Evolutionary conservation across 2,329 filamentous ascomycete species (phyloP).

Genomic region (Myrmaecium sp.): DNA sequence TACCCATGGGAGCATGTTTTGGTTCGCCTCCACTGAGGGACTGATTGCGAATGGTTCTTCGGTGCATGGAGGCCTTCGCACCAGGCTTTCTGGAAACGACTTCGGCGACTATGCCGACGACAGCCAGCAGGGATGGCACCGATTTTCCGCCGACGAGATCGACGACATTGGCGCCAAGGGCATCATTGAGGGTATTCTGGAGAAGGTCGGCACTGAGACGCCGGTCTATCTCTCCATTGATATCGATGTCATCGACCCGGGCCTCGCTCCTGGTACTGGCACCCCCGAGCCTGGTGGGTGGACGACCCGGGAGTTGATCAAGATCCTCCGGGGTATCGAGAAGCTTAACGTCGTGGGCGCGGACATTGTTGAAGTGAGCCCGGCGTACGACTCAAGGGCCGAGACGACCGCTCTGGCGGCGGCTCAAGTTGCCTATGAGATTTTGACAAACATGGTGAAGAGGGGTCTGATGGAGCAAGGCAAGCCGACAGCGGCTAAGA

Average conservation of each 20-base stretch:
- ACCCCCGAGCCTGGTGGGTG: conserved; percentile 84
- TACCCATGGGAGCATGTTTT: conserved; percentile 86
- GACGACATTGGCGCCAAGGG: conserved; percentile 62
- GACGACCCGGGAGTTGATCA: conserved; percentile 76
- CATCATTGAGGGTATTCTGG: conserved; percentile 53
- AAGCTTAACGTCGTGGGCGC: conserved; percentile 72
- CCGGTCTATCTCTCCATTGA: conserved; percentile 72
- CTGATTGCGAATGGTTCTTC: conserved; percentile 57
- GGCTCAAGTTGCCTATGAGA: conserved; percentile 70
- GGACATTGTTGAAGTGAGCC: conserved; percentile 78
- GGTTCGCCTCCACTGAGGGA: conserved; percentile 67
- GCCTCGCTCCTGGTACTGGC: conserved; percentile 58
- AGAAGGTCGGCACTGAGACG: conserved; percentile 52
- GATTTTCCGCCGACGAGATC: conserved; percentile 72
- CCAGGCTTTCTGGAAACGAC: conserved; percentile 49
- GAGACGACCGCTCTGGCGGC: conserved; percentile 72
- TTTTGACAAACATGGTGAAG: conserved; percentile 62
- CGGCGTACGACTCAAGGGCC: conserved; percentile 63
- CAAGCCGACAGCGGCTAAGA: conserved; percentile 8
- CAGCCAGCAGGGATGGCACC: conserved; percentile 55
- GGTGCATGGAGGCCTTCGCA: conserved; percentile 72
- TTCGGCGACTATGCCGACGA: conserved; percentile 57
- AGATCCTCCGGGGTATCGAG: conserved; percentile 68
- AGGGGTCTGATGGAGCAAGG: conserved; percentile 28
- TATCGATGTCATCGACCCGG: conserved; percentile 67